A percentile compares a stretch with the other conserved stretches of the same genome.
Conservation (phyloP, 257 asterid species). For the Nemophila menziesii region DNA sequence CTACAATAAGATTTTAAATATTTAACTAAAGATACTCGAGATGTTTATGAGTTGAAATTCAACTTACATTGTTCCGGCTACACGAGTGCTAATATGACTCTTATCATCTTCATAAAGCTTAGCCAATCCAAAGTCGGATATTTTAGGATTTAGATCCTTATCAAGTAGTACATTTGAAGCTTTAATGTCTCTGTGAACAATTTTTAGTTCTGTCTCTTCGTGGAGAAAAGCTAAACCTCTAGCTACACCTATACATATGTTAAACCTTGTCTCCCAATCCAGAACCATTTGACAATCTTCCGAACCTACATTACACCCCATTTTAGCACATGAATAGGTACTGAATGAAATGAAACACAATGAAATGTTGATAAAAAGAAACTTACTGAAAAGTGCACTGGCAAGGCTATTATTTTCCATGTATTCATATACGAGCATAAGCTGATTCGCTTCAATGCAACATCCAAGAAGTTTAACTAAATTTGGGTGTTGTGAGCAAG, state of each 20-base stretch:
- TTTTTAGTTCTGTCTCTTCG: constrained; percentile 69
- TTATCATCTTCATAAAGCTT: constrained; percentile 73
- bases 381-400: constrained; percentile 45
- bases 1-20: constrained; percentile 22
- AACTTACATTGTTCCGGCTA: constrained; percentile 88
- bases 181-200: constrained; percentile 90
- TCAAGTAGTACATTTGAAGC: constrained; percentile 82
- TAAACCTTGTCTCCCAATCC: constrained; percentile 75
- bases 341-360: neutral
- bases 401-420: constrained; percentile 92
- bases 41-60: neutral
- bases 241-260: constrained; percentile 65
- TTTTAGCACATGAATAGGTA: neutral
- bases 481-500: constrained; percentile 70
- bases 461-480: constrained; percentile 83
- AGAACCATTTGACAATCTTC: constrained; percentile 44
- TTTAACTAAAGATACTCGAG: neutral
- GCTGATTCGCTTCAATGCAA: constrained; percentile 73
- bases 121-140: constrained; percentile 90
- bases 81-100: constrained; percentile 73
- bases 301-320: constrained; percentile 26
- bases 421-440: constrained; percentile 67
- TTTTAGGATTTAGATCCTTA: constrained; percentile 57
- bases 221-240: constrained; percentile 82
- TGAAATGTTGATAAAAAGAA: constrained; percentile 1